Evolutionary conservation across 306 rosid genomes (phyloP).

Genomic region (Glycyrrhiza uralensis): DNA sequence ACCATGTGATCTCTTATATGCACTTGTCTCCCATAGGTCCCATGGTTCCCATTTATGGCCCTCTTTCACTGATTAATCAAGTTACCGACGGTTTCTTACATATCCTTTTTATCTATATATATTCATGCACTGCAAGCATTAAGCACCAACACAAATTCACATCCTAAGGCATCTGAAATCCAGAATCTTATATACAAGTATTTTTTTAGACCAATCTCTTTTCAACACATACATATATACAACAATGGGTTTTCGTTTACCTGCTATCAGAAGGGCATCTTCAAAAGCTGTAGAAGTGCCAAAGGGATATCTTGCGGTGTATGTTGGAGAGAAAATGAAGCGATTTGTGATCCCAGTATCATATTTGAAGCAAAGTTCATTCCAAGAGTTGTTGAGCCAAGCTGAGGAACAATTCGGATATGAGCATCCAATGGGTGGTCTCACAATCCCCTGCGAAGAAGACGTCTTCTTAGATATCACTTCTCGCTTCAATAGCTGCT

Average conservation of each 20-base stretch:
- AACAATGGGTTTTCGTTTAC: constrained; percentile 32
- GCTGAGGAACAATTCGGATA: constrained; percentile 23
- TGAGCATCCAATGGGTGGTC: constrained; percentile 42
- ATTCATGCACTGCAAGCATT: background rate
- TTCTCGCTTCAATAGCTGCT: constrained; percentile 8
- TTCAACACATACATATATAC: background rate
- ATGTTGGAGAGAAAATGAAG: constrained; percentile 41
- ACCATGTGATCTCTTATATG: constrained; percentile 30
- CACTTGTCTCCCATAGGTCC: constrained; percentile 13
- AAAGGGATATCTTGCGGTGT: constrained; percentile 39
- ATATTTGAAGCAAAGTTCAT: constrained; percentile 26
- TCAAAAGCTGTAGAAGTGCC: constrained; percentile 29
- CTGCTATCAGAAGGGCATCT: background rate
- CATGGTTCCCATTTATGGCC: background rate
- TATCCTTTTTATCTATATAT: constrained; percentile 28
- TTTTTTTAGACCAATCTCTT: background rate
- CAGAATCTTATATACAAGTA: background rate
- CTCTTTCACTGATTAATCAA: background rate
- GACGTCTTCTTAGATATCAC: constrained; percentile 7
- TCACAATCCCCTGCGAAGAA: constrained; percentile 36
- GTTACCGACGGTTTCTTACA: background rate
- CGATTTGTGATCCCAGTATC: constrained; percentile 42
- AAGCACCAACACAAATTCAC: constrained; percentile 11
- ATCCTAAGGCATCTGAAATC: background rate
- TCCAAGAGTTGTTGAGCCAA: constrained; percentile 29